These are phyloP conservation scores for Fraxinus albicans DNA, from an alignment of 305 asterid species.

Conservation along the genomic window DNA sequence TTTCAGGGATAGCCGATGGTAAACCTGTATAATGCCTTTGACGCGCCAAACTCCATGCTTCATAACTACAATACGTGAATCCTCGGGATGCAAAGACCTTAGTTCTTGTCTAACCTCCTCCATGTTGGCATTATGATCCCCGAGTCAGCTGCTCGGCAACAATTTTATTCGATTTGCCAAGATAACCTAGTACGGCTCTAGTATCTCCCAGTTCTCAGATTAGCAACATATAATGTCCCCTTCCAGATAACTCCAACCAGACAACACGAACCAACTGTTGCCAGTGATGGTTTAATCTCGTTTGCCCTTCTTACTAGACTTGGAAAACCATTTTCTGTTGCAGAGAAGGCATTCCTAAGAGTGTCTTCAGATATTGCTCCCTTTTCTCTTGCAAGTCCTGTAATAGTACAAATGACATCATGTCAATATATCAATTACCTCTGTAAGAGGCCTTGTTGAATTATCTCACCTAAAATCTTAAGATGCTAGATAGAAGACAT, in stretches of 20 bases:
- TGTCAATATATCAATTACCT: background rate
- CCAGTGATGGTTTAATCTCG: slow-evolving; percentile 44
- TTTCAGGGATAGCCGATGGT: background rate
- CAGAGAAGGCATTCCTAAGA: slow-evolving; percentile 37
- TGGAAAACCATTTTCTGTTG: slow-evolving; percentile 59
- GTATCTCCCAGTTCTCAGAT: slow-evolving; percentile 55
- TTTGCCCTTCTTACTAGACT: slow-evolving; percentile 50
- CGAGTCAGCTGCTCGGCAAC: slow-evolving; percentile 65
- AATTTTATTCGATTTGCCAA: slow-evolving; percentile 42
- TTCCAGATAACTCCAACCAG: slow-evolving; percentile 69
- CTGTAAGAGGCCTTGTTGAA: too few species aligned
- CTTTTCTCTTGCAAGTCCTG: slow-evolving; percentile 58
- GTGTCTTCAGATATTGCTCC: slow-evolving; percentile 47
- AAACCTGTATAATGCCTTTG: slow-evolving; percentile 81
- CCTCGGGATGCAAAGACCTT: slow-evolving; percentile 51
- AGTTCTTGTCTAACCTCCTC: slow-evolving; percentile 70
- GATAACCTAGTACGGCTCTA: slow-evolving; percentile 57
- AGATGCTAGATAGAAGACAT: too few species aligned
- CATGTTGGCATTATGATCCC: slow-evolving; percentile 61
- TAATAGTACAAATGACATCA: background rate
- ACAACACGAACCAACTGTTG: slow-evolving; percentile 70
- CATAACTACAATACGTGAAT: slow-evolving; percentile 48
- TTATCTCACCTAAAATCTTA: too few species aligned
- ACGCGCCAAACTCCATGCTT: slow-evolving; percentile 68
- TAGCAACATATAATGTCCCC: slow-evolving; percentile 52